Conservation (phyloP, 345 rosid genomes). For the Dipteronia dyeriana region DNA sequence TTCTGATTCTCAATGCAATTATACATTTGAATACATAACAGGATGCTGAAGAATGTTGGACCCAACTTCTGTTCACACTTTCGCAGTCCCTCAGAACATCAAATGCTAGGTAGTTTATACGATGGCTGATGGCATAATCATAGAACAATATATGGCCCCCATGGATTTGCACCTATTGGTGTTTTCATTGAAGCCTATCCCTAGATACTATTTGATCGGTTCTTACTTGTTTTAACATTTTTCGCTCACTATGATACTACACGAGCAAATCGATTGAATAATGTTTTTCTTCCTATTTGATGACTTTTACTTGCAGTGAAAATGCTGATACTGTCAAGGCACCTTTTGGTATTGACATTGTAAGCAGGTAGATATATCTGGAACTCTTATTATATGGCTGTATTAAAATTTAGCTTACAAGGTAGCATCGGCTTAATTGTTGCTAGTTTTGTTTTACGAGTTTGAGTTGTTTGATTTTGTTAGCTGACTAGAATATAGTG, state of each 20-base stretch:
- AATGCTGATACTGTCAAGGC: conserved; percentile 67
- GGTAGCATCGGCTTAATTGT: background rate
- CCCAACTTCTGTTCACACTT: conserved; percentile 87
- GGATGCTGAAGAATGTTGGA: conserved; percentile 99
- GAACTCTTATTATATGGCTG: background rate
- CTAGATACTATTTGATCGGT: background rate
- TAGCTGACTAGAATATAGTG: background rate
- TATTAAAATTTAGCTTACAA: background rate
- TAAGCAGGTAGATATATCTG: conserved; percentile 65
- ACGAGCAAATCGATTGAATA: background rate
- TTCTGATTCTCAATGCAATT: conserved; percentile 21
- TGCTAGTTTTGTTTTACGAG: background rate
- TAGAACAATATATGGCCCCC: background rate
- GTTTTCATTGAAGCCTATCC: background rate
- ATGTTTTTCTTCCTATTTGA: conserved; percentile 7
- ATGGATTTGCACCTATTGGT: conserved; percentile 3
- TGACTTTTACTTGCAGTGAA: conserved; percentile 46
- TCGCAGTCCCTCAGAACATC: conserved; percentile 82
- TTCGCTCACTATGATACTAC: background rate
- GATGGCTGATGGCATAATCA: conserved; percentile 9
- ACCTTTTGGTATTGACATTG: conserved; percentile 81
- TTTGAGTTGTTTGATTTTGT: background rate
- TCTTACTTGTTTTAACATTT: background rate
- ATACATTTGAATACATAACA: conserved; percentile 31
- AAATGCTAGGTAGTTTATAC: conserved; percentile 43